Evolutionary conservation across 2,329 filamentous ascomycete genomes (phyloP).

Genomic region (Sarocladiaceae sp.): DNA sequence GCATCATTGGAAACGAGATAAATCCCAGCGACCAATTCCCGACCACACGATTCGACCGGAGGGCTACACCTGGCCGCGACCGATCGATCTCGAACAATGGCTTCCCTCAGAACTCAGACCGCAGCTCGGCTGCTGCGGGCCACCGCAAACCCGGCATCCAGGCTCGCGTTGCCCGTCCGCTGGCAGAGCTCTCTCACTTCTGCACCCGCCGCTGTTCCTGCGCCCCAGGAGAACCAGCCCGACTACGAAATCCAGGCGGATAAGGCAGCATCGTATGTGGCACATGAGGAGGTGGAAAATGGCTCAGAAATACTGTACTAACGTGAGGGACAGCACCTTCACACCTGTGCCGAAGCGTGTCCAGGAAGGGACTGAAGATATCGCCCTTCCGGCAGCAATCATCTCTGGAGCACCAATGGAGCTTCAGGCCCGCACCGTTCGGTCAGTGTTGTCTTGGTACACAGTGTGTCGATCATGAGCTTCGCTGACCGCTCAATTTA

Average conservation of each 20-base stretch:
- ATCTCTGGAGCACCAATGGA: conserved; percentile 91
- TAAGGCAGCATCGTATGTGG: conserved; percentile 78
- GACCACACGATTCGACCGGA: conserved; percentile 22
- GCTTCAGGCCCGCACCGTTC: conserved; percentile 87
- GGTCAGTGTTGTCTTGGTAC: conserved; percentile 51
- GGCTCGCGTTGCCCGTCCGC: conserved; percentile 43
- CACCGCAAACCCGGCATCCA: conserved; percentile 28
- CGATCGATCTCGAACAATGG: conserved; percentile 46
- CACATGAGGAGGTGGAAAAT: too few relatives aligned
- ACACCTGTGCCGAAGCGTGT: conserved; percentile 86
- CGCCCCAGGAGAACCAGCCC: conserved; percentile 58
- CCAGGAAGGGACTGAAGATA: conserved; percentile 84
- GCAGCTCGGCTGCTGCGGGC: conserved; percentile 49
- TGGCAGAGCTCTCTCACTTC: conserved; percentile 49
- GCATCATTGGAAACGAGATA: conserved; percentile 1
- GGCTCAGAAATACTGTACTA: conserved; percentile 9
- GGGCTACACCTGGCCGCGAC: conserved; percentile 8
- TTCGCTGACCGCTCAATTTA: conserved; percentile 30
- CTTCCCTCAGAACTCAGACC: conserved; percentile 57
- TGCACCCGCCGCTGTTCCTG: conserved; percentile 32
- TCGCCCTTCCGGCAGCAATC: conserved; percentile 76
- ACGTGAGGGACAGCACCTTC: conserved; percentile 59
- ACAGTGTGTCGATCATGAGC: neutral
- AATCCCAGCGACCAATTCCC: conserved; percentile 1
- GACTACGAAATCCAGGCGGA: conserved; percentile 80